A percentile compares a stretch with the other conserved stretches of the same genome.
Evolutionary conservation across 1,139 yeast species (phyloP).

Genomic region (Pneumocystis wakefieldiae): DNA sequence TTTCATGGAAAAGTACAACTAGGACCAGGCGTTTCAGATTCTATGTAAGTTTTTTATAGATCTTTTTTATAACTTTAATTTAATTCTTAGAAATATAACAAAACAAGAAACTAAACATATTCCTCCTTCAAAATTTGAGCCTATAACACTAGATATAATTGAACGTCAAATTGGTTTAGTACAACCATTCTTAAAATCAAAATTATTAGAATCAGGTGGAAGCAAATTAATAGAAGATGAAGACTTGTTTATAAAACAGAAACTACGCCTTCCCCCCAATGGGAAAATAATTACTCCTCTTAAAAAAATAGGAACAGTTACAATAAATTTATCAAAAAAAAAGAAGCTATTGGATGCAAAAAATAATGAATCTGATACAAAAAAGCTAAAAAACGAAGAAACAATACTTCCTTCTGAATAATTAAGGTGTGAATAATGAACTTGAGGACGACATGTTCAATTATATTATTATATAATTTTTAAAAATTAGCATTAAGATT

Average conservation of each 20-base stretch:
- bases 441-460: neutral
- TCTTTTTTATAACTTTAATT: conserved; percentile 15
- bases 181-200: conserved; percentile 37
- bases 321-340: conserved; percentile 5
- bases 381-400: neutral
- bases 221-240: conserved; percentile 51
- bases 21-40: conserved; percentile 11
- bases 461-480: neutral
- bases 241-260: conserved; percentile 60
- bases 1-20: conserved; percentile 51
- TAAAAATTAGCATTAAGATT: neutral
- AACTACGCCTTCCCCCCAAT: conserved; percentile 84
- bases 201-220: conserved; percentile 30
- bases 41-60: neutral
- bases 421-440: neutral
- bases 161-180: conserved; percentile 42
- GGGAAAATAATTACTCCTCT: conserved; percentile 45
- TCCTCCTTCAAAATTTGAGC: conserved; percentile 26
- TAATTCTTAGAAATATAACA: conserved; percentile 14
- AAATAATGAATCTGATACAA: neutral
- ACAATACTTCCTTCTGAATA: neutral
- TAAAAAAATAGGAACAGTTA: neutral
- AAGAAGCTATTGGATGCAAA: conserved; percentile 5
- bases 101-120: conserved; percentile 13
- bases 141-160: conserved; percentile 36